These are phyloP conservation scores for Yarrowia keelungensis DNA, from an alignment of 805 yeast genomes.

Conservation along the genomic window DNA sequence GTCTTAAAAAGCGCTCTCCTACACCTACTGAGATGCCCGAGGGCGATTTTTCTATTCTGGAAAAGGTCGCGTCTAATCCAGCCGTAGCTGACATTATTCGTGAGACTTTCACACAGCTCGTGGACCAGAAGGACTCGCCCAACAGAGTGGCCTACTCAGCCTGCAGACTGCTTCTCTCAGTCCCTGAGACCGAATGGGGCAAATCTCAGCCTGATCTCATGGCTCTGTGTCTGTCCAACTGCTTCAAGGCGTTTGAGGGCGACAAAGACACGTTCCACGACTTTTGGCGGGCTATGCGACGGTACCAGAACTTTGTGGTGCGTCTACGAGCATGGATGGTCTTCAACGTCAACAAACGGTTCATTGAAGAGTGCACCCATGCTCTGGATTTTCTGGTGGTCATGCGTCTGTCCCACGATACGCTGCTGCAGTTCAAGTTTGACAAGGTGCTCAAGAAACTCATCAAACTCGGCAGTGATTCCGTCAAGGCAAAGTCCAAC, in stretches of 20 bases:
- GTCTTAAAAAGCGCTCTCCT: not conserved
- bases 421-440: slow-evolving; percentile 31
- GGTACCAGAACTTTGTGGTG: slow-evolving; percentile 15
- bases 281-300: slow-evolving; percentile 33
- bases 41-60: slow-evolving; percentile 12
- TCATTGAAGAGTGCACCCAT: slow-evolving; percentile 19
- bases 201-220: slow-evolving; percentile 23
- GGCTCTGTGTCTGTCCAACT: slow-evolving; percentile 2
- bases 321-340: slow-evolving; percentile 37
- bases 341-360: slow-evolving; percentile 36
- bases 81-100: slow-evolving; percentile 14
- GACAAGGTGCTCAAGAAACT: slow-evolving; percentile 37
- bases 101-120: not conserved
- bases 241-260: not conserved
- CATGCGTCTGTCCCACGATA: slow-evolving; percentile 12
- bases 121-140: slow-evolving; percentile 1
- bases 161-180: slow-evolving; percentile 13
- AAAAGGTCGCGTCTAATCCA: slow-evolving; percentile 1
- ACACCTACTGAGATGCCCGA: slow-evolving; percentile 16
- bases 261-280: slow-evolving; percentile 2
- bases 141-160: slow-evolving; percentile 14
- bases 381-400: slow-evolving; percentile 31
- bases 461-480: slow-evolving; percentile 7
- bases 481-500: not conserved
- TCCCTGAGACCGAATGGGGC: slow-evolving; percentile 15